A percentile compares a stretch with the other conserved stretches of the same genome.
These are phyloP conservation scores for Talaromyces sp. DNA, from an alignment of 2,329 filamentous ascomycete genomes.

Conservation along the genomic window DNA sequence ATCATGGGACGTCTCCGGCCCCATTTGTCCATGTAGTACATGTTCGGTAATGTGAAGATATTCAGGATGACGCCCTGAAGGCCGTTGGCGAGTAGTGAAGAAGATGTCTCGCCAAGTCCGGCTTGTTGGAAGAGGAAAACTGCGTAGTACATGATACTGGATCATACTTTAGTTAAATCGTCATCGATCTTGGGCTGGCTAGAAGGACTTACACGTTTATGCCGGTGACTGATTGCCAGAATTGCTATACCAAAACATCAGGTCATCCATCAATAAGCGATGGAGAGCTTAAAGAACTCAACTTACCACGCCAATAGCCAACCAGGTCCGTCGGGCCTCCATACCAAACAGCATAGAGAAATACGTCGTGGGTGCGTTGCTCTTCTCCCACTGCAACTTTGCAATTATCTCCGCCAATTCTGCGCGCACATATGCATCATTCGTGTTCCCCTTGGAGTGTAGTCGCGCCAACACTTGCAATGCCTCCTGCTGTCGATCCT, in stretches of 20 bases:
- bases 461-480: slow-evolving; percentile 14
- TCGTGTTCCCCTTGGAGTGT: slow-evolving; percentile 17
- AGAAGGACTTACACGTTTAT: slow-evolving; percentile 20
- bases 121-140: slow-evolving; percentile 28
- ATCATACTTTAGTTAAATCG: not conserved
- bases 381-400: slow-evolving; percentile 15
- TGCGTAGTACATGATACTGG: slow-evolving; percentile 27
- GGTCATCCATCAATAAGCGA: not conserved
- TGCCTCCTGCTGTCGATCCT: slow-evolving; percentile 14
- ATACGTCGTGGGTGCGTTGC: slow-evolving; percentile 18
- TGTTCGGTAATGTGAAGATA: slow-evolving; percentile 26
- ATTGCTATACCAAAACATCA: slow-evolving; percentile 16
- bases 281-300: not conserved
- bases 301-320: slow-evolving; percentile 23
- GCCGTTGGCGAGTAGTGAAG: slow-evolving; percentile 26
- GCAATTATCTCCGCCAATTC: slow-evolving; percentile 15
- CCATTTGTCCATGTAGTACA: slow-evolving; percentile 28
- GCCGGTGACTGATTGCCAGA: slow-evolving; percentile 22
- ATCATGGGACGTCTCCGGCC: slow-evolving; percentile 26
- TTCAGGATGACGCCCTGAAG: slow-evolving; percentile 27
- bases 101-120: slow-evolving; percentile 20
- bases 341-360: slow-evolving; percentile 18
- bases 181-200: not conserved
- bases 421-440: slow-evolving; percentile 19
- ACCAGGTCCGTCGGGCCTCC: slow-evolving; percentile 20